phyloP scores from a whole-genome alignment of 805 yeast species.

The Candida easanensis region DNA sequence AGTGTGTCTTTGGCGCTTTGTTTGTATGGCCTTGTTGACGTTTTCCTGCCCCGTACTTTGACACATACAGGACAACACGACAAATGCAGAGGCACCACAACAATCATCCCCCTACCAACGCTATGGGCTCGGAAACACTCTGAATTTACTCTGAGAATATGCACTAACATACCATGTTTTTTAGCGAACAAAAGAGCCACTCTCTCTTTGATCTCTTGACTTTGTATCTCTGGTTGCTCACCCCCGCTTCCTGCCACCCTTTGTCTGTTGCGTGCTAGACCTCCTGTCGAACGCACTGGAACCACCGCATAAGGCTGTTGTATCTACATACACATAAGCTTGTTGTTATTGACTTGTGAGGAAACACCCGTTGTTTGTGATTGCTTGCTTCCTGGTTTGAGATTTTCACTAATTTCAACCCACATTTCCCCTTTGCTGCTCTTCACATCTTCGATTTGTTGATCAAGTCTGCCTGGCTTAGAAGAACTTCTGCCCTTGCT shows the following conservation, averaged over 20 bases:
- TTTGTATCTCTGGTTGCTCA: conserved; percentile 15
- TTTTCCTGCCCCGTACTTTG: background rate
- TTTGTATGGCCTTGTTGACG: background rate
- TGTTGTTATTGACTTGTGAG: conserved; percentile 4
- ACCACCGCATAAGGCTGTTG: conserved; percentile 1
- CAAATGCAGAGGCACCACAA: background rate
- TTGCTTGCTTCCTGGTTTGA: background rate
- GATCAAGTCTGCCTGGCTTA: conserved; percentile 6
- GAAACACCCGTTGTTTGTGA: conserved; percentile 3
- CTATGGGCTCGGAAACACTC: background rate
- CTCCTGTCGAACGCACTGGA: background rate
- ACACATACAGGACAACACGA: conserved; percentile 1
- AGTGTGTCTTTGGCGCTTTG: background rate
- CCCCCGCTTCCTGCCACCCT: conserved; percentile 5
- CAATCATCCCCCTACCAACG: background rate
- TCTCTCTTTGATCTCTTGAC: conserved; percentile 13
- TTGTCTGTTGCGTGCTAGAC: conserved; percentile 7
- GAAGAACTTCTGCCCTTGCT: background rate
- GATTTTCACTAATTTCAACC: conserved; percentile 8
- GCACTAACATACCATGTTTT: background rate
- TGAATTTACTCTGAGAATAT: too few species aligned
- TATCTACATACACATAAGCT: background rate
- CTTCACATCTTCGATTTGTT: conserved; percentile 1
- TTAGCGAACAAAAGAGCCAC: conserved; percentile 14
- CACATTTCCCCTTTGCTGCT: background rate